Base-by-base conservation (phyloP, 352 stramenopile species). In the Bremia lactucae region DNA sequence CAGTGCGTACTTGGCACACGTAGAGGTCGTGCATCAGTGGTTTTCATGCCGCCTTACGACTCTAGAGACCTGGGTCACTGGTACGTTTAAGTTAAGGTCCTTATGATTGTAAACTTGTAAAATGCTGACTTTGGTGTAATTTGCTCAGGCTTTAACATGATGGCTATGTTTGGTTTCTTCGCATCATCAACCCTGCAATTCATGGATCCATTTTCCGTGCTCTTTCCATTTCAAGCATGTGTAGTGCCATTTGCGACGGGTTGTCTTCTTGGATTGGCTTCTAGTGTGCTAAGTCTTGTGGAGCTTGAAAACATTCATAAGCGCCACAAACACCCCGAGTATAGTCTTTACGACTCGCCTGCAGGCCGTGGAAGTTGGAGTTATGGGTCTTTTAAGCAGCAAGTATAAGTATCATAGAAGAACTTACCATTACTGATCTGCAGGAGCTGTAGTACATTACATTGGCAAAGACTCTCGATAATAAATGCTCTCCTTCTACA, bases 1-100 rank as follows among this genome's bases (percentile, higher is more conserved):
- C 18, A 83, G 75, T 35, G 68, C 75, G 15, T 91, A 88, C 57
- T 59, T 91, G 38, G 65, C 66, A 34, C 75, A 91, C 37, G 78
- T 91, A 21, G 78, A 91, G 45, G 78, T 88, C 22, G 71, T 87
- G 13, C 78, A 91, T 48, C 69, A 81, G 21, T 91, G 78, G 78
- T 81, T 88, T 40, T 85, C 75, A 3, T 85, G 71, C 52, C 65
- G 73, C 1, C 68, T 87, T 33, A 75, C 68, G 15, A 83, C 66
- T 4, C 60, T 64, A 21, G 56, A 69, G 41, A 65, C 59, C 8
- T 67, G 58, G 58, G 53, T 79, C 25, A 79, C 67, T 24, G 63
- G 67, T 79, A 46, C 28, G 61, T 68, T 42, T 42, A 13, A 13
- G 28, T 16, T 4, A 21, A 35, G 2, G 14, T 18, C 2, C n/a